A percentile compares a stretch with the other conserved stretches of the same genome.
Evolutionary conservation across 140 eudicot genomes (phyloP).

Genomic region (Bidens hawaiensis): DNA sequence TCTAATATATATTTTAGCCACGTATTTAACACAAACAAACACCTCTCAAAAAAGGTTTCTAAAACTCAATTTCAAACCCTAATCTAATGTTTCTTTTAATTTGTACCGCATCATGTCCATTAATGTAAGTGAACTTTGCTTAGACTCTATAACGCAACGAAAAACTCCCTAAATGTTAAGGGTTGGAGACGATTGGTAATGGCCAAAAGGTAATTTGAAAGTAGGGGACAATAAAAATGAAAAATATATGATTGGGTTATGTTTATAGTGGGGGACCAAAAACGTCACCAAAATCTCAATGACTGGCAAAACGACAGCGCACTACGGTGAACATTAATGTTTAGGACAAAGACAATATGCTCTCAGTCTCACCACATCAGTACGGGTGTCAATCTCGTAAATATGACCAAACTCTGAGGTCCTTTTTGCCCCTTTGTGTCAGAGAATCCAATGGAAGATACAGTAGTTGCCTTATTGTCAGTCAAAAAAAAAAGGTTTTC

Average conservation of each 20-base stretch:
- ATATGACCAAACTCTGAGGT: slow-evolving; percentile 33
- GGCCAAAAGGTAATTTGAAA: slow-evolving; percentile 3
- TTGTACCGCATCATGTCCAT: too few species aligned
- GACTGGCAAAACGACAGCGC: slow-evolving; percentile 37
- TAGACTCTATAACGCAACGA: not conserved
- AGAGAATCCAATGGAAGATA: slow-evolving; percentile 96
- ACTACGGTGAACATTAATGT: slow-evolving; percentile 30
- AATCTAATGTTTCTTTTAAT: too few species aligned
- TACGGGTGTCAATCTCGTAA: slow-evolving; percentile 57
- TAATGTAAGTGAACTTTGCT: not conserved
- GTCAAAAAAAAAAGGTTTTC: slow-evolving; percentile 27
- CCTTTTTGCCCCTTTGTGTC: slow-evolving; percentile 49
- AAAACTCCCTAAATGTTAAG: not conserved
- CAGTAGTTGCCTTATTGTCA: slow-evolving; percentile 49
- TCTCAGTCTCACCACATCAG: slow-evolving; percentile 10
- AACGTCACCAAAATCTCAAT: slow-evolving; percentile 46
- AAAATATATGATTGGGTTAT: slow-evolving; percentile 29
- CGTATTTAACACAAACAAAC: too few species aligned
- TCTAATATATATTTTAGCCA: too few species aligned
- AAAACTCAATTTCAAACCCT: not conserved
- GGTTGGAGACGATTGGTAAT: too few species aligned
- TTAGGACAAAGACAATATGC: slow-evolving; percentile 29
- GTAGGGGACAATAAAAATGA: not conserved
- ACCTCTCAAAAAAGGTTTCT: too few species aligned
- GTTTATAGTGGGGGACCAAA: slow-evolving; percentile 33